Evolutionary conservation across 2,329 filamentous ascomycete genomes (phyloP), one percentile per base, ranked within the genome.

Genomic region (Talaromyces sp.): DNA sequence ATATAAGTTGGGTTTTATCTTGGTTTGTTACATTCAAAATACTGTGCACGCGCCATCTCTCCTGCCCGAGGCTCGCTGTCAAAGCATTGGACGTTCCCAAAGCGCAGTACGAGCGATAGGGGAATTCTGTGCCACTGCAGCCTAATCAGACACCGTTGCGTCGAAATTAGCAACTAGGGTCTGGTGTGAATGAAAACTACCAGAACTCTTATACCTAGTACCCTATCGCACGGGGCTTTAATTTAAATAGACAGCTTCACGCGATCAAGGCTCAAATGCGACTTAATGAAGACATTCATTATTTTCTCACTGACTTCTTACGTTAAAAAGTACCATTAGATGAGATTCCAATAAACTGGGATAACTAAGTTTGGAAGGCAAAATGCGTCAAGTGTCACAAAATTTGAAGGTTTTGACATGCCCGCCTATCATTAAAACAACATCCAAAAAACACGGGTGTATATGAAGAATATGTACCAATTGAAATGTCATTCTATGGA

Each of bases 41-140:
- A 56, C n/a, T 8, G 61, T 9, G 70, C 75, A 41, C 64, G 74
- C 26, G 52, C 71, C 3, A 21, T 50, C 9, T 21, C 12, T 10
- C 62, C 67, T 3, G 61, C 66, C 2, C 68, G 65, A 59, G 65
- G 68, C 3, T 74, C 14, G 69, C 72, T 14, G 51, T 75, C 19
- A 73, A 72, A 54, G 73, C 71, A 2, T 75, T 72, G 74, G 65
- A 69, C 57, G 55, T 56, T 6, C 55, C 38, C 10, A 26, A 26
- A 50, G 3, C 43, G n/a, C 43, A 50, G 35, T 38, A 38, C 35
- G 35, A n/a, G 35, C 35, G n/a, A 38, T 17, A 38, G 12, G 35
- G 35, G 7, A 8, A n/a, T 14, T 14, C 35, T 38, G 14, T n/a
- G 14, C 35, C 35, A 2, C 12, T 17, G 17, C 14, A 38, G 35